Base-by-base conservation (phyloP, 306 rosid species). In the Inga laurina region DNA sequence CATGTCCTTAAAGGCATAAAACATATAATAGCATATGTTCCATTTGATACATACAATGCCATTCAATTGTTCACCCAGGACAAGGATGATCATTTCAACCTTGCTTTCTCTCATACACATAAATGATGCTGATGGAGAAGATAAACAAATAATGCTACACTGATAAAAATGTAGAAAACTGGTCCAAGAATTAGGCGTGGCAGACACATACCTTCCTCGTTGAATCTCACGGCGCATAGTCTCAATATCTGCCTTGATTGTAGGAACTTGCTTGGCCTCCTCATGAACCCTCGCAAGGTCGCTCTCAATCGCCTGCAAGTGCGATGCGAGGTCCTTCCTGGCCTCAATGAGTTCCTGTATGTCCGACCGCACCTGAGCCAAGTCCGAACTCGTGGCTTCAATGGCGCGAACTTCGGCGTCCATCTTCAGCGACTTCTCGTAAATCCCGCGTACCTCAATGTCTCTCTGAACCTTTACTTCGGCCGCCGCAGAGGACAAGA, bases 141-240 rank as follows among this genome's bases (percentile, higher is more conserved):
- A 65, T 32, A 65, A 65, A 65, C 71, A 32, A 65, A 6, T 12
- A 65, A 32, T 59, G 7, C 37, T 0, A 32, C 45, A 61, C 13
- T 37, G 3, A 10, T 22, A 0, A 35, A 15, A 51, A 34, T 5
- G 34, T 19, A 24, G 6, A 1, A 44, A 41, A 79, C 3, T 13
- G 14, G 10, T 39, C 45, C 39, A 76, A 35, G 49, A 39, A 19
- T 35, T 61, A 49, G 27, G 72, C 43, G 24, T 2, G 3, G 39
- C 2, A n/a, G 72, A 77, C 85, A 12, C 16, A 21, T 87, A 96
- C 99, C 99, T 90, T 92, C 99, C 98, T 41, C 86, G 91, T 80
- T 89, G 91, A 88, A 90, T 87, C 75, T 96, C 98, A 62, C 35
- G 87, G 61, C 87, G 90, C 84, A 92, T 39, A 22, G 75, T 84